These are phyloP conservation scores for Beauveria varroae DNA, from an alignment of 2,329 filamentous ascomycete genomes.

Conservation along the genomic window DNA sequence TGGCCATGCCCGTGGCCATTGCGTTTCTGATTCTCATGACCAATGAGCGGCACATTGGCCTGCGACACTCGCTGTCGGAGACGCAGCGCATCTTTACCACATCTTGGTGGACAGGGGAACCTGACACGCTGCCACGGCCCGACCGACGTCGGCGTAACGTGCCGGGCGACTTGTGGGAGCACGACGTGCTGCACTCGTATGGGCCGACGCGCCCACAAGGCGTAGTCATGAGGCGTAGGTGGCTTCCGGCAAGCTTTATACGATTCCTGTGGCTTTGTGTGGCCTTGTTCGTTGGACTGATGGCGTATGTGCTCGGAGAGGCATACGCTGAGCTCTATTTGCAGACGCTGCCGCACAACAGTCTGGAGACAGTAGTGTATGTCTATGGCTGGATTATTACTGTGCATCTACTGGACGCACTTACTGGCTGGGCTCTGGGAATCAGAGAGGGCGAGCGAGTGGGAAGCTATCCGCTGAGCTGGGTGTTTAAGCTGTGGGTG, in stretches of 20 bases:
- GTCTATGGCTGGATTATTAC: constrained; percentile 65
- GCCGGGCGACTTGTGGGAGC: constrained; percentile 29
- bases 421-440: constrained; percentile 61
- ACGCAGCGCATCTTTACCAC: constrained; percentile 61
- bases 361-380: constrained; percentile 59
- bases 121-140: constrained; percentile 37
- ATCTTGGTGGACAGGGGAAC: constrained; percentile 58
- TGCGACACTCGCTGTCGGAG: constrained; percentile 54
- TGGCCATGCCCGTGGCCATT: constrained; percentile 61
- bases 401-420: constrained; percentile 55
- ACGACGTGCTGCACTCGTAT: constrained; percentile 23
- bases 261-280: constrained; percentile 64
- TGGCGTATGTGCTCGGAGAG: constrained; percentile 61
- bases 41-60: constrained; percentile 54
- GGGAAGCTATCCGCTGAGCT: constrained; percentile 62
- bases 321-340: constrained; percentile 63
- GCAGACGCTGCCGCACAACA: constrained; percentile 58
- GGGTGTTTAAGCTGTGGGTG: constrained; percentile 61
- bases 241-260: constrained; percentile 60
- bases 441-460: constrained; percentile 59
- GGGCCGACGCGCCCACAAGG: constrained; percentile 20
- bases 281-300: constrained; percentile 52
- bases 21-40: constrained; percentile 57
- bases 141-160: constrained; percentile 34
- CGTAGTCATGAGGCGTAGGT: constrained; percentile 41